Evolutionary conservation across 352 stramenopile species (phyloP).

Genomic region (Phytophthora colocasiae): DNA sequence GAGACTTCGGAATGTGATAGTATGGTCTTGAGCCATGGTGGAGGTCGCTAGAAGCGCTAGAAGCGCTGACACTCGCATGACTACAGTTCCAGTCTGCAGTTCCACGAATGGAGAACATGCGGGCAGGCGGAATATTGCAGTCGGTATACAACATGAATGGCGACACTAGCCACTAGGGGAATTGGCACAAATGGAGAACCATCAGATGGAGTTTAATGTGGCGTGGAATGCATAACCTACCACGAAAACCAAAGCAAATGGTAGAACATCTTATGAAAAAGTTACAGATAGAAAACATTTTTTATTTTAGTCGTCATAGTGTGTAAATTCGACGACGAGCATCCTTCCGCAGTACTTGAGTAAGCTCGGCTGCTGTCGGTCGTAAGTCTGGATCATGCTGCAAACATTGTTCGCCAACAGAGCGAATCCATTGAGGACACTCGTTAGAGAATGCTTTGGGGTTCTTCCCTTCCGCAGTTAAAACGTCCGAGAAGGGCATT

Average conservation of each 20-base stretch:
- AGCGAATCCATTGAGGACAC: slow-evolving; percentile 48
- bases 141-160: background rate
- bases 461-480: slow-evolving; percentile 30
- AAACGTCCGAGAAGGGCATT: slow-evolving; percentile 33
- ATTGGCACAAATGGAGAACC: slow-evolving; percentile 7
- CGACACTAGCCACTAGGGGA: slow-evolving; percentile 11
- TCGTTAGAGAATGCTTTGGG: slow-evolving; percentile 40
- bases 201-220: slow-evolving; percentile 11
- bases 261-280: background rate
- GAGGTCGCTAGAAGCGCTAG: slow-evolving; percentile 7
- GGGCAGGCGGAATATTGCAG: background rate
- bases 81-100: slow-evolving; percentile 11
- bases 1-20: slow-evolving; percentile 31
- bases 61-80: slow-evolving; percentile 14
- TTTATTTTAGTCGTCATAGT: slow-evolving; percentile 3
- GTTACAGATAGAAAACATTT: no score
- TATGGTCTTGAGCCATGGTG: slow-evolving; percentile 16
- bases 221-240: background rate
- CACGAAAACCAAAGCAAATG: background rate
- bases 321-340: slow-evolving; percentile 20
- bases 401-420: slow-evolving; percentile 14
- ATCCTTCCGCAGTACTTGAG: slow-evolving; percentile 20
- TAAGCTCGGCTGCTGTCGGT: slow-evolving; percentile 20
- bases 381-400: slow-evolving; percentile 19
- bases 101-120: slow-evolving; percentile 17